Evolutionary conservation across 352 stramenopile species (phyloP), one percentile per base, ranked within the genome.

Genomic region (Phytophthora macrochlamydospora): DNA sequence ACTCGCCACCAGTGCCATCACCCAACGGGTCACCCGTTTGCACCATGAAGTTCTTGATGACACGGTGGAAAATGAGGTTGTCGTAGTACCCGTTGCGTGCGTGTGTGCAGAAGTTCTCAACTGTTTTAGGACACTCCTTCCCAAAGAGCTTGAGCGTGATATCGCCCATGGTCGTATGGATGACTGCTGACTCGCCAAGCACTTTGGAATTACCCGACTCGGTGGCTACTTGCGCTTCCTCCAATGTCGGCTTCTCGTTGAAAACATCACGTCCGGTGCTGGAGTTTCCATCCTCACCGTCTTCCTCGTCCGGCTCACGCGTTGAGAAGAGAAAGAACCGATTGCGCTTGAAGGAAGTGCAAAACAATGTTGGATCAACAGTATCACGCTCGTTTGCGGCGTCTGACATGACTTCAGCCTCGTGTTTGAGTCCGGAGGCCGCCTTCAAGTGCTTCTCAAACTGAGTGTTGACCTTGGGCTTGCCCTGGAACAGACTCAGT

Each of bases 41-140:
- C 42, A 99, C 80, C 97, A 99, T 99, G 68, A 99, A 99, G 51
- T 96, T 97, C 74, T 98, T 98, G 76, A 99, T 99, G 57, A 99
- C 94, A 54, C 98, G 95, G 79, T 99, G 98, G 75, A 99, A 99
- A 56, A 99, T 94, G 8, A 99, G 78, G 67, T 98, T 97, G 78
- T 99, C 97, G 71, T 99, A 99, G 83, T 99, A 99, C 3, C 97
- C 97, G 35, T 96, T 97, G 62, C 92, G 86, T 5, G 95, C 90
- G 66, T 99, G 97, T 7, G 92, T 97, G 64, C 89, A 97, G 66
- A 99, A 99, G 72, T 99, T 99, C 76, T 99, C 95, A 35, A 99
- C 89, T 2, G 96, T 99, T 65, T 87, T 88, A 2, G 91, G 93
- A 57, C 92, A 98, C 69, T 99, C 95, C 54, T 98, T 95, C 14